Percentiles rank a stretch among this genome's conserved stretches.
Evolutionary conservation across 768 basidiomycete species (phyloP).

Genomic region (Leccinum obscurum): DNA sequence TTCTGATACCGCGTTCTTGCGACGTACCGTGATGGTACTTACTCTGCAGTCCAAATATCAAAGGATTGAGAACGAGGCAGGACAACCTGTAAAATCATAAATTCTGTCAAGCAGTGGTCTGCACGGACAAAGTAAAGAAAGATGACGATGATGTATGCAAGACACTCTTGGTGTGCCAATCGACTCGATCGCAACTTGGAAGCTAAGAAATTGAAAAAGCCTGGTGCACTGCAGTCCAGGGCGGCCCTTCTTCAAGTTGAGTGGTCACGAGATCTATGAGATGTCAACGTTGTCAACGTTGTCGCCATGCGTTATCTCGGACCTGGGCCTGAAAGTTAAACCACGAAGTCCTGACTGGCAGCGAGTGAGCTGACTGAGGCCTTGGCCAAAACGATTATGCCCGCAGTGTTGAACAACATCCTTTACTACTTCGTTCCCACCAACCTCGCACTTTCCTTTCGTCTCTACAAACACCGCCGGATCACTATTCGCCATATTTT

Average conservation of each 20-base stretch:
- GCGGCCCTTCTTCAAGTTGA: no score
- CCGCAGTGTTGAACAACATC: not conserved
- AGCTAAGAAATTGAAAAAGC: no score
- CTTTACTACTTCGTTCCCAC: not conserved
- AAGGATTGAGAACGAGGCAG: not conserved
- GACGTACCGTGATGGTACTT: no score
- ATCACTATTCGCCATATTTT: conserved; percentile 22
- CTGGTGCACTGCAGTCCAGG: no score
- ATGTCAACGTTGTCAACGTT: no score
- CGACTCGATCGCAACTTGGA: no score
- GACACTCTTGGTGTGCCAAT: no score
- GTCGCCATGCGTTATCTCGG: no score
- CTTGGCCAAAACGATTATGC: not conserved
- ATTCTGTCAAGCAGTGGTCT: not conserved
- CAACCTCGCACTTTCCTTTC: not conserved
- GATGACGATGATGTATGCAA: no score
- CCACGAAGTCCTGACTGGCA: not conserved
- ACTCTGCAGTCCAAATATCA: not conserved
- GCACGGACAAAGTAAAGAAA: not conserved
- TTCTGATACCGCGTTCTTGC: not conserved
- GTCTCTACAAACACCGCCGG: conserved; percentile 7
- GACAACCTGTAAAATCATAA: not conserved
- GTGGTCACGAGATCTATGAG: no score
- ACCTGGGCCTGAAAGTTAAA: no score
- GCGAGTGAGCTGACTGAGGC: not conserved